phyloP scores from a whole-genome alignment of 306 rosid genomes.

The Comarum palustre region DNA sequence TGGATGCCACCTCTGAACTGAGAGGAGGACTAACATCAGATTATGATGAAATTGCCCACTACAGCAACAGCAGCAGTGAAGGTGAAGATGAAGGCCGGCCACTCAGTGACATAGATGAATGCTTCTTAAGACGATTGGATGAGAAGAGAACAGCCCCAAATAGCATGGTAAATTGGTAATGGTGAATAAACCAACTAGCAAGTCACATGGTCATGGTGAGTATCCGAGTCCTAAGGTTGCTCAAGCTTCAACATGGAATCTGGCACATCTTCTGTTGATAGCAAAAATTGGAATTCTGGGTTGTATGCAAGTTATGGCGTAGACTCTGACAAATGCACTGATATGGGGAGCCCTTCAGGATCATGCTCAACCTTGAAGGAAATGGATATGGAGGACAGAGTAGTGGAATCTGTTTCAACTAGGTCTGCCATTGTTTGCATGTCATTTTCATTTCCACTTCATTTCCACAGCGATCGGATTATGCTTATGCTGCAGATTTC shows the following conservation, averaged over 20 bases:
- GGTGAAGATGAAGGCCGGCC: constrained; percentile 47
- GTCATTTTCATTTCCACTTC: constrained; percentile 10
- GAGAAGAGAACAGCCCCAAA: constrained; percentile 30
- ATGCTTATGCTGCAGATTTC: constrained; percentile 29
- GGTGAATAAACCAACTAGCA: constrained; percentile 32
- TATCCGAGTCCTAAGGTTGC: constrained; percentile 41
- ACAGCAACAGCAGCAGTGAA: constrained; percentile 49
- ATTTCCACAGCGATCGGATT: constrained; percentile 4
- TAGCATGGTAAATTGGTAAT: constrained; percentile 15
- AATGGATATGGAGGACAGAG: constrained; percentile 44
- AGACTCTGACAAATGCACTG: constrained; percentile 36
- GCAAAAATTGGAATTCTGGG: constrained; percentile 40
- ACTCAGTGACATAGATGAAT: constrained; percentile 56
- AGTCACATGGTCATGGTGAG: constrained; percentile 30
- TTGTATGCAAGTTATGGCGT: constrained; percentile 41
- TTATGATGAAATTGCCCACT: constrained; percentile 38
- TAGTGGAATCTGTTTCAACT: constrained; percentile 28
- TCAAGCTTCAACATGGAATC: constrained; percentile 37
- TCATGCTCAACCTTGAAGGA: constrained; percentile 35
- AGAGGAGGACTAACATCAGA: constrained; percentile 52
- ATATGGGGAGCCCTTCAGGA: constrained; percentile 34
- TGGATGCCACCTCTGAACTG: constrained; percentile 61
- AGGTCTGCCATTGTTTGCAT: constrained; percentile 23
- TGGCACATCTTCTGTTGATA: constrained; percentile 34
- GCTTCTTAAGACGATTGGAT: constrained; percentile 57